Evolutionary conservation across 345 rosid genomes (phyloP).

Genomic region (Theobroma cacao): DNA sequence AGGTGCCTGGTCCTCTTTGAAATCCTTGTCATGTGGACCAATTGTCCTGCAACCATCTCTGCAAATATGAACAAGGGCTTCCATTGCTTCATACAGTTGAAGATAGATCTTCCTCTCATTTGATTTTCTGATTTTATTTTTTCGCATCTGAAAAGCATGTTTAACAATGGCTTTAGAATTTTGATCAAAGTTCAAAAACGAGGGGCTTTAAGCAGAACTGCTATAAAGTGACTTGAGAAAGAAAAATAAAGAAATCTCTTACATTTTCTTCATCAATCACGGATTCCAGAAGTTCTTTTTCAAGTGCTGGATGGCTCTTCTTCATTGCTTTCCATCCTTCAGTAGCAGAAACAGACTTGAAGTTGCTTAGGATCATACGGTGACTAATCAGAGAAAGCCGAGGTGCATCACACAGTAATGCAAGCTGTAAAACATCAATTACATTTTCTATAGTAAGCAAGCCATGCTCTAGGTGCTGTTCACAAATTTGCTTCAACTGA

Average conservation of each 20-base stretch:
- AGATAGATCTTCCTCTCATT: constrained; percentile 65
- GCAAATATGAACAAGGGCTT: constrained; percentile 90
- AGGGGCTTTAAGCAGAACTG: not conserved
- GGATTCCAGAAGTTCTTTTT: constrained; percentile 60
- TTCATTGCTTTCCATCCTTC: constrained; percentile 87
- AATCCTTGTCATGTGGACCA: constrained; percentile 79
- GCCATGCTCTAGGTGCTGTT: constrained; percentile 59
- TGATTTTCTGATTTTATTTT: constrained; percentile 46
- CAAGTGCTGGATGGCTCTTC: constrained; percentile 76
- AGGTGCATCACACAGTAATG: constrained; percentile 77
- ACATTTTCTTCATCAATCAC: constrained; percentile 56
- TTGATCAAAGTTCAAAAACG: not conserved
- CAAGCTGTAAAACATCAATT: constrained; percentile 77
- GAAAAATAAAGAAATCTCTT: constrained; percentile 5
- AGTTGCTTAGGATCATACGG: constrained; percentile 59
- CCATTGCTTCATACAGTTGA: constrained; percentile 85
- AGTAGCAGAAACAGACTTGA: constrained; percentile 39
- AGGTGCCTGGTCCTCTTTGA: constrained; percentile 43
- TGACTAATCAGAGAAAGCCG: constrained; percentile 66
- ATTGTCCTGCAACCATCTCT: constrained; percentile 88
- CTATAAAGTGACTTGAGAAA: not conserved
- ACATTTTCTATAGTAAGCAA: constrained; percentile 66
- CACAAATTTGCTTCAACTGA: constrained; percentile 61
- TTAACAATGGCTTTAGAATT: not conserved
- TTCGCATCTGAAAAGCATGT: constrained; percentile 37